phyloP scores from a whole-genome alignment of 768 basidiomycete genomes.

The Panaeolus papilionaceus region DNA sequence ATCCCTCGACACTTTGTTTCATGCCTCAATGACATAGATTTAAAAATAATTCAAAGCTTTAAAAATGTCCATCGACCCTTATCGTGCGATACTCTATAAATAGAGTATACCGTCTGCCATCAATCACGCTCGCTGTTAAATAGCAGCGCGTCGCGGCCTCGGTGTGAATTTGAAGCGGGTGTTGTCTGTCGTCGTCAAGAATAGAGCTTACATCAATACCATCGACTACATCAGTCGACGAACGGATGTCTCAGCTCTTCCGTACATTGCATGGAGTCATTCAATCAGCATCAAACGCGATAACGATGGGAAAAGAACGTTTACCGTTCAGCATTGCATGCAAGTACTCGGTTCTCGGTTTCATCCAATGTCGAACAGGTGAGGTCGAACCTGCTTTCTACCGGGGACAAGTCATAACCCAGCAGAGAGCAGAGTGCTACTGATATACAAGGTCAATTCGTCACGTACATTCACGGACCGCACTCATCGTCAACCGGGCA shows the following conservation, averaged over 20 bases:
- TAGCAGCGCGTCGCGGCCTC: neutral
- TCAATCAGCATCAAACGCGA: neutral
- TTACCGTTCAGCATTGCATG: neutral
- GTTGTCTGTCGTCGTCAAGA: neutral
- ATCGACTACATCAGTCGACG: neutral
- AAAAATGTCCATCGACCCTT: neutral
- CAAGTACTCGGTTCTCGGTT: neutral
- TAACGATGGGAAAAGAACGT: neutral
- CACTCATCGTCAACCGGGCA: neutral
- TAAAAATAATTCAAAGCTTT: neutral
- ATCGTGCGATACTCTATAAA: neutral
- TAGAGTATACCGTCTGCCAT: no score
- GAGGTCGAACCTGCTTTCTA: neutral
- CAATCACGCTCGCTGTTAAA: neutral
- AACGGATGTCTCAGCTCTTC: neutral
- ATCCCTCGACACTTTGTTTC: slow-evolving; percentile 2
- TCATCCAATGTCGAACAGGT: neutral
- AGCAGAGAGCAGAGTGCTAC: neutral
- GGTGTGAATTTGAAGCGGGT: neutral
- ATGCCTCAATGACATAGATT: neutral
- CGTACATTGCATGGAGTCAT: neutral
- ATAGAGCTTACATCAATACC: neutral
- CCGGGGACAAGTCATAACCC: neutral
- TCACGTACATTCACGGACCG: neutral
- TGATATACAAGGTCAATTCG: neutral